phyloP scores from a whole-genome alignment of 768 basidiomycete species.

The Lyophyllum shimeji region DNA sequence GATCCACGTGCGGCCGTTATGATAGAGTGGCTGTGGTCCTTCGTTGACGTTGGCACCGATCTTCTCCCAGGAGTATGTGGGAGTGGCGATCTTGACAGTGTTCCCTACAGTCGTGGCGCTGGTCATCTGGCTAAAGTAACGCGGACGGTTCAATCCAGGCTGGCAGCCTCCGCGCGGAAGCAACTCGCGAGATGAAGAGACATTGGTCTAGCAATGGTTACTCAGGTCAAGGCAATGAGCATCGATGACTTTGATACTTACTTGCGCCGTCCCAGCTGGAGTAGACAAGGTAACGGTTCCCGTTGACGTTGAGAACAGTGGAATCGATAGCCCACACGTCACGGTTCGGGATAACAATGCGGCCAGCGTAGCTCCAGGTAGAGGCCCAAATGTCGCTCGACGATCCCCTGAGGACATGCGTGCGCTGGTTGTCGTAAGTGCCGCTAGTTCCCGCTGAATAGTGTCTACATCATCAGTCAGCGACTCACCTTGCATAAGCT shows the following conservation, averaged over 20 bases:
- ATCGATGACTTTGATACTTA: conserved; percentile 11
- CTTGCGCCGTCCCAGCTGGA: conserved; percentile 31
- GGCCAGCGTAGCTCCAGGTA: conserved; percentile 30
- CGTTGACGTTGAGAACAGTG: conserved; percentile 25
- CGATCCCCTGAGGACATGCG: conserved; percentile 30
- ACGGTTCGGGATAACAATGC: conserved; percentile 29
- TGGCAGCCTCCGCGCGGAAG: neutral
- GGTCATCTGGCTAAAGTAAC: conserved; percentile 23
- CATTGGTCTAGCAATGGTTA: conserved; percentile 27
- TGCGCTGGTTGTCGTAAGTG: conserved; percentile 32
- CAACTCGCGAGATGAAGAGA: conserved; percentile 27
- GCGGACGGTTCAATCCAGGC: neutral
- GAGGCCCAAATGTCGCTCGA: conserved; percentile 33
- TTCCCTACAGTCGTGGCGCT: conserved; percentile 30
- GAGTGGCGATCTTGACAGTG: conserved; percentile 31
- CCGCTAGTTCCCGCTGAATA: conserved; percentile 30
- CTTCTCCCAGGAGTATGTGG: conserved; percentile 30
- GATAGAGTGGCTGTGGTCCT: conserved; percentile 30
- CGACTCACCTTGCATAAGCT: neutral
- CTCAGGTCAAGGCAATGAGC: neutral
- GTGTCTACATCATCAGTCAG: conserved; percentile 19
- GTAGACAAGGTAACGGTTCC: conserved; percentile 29
- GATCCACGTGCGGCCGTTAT: conserved; percentile 31
- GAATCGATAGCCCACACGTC: conserved; percentile 37
- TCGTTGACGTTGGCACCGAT: conserved; percentile 33